A percentile compares a stretch with the other conserved stretches of the same genome.
These are phyloP conservation scores for Firmiana major DNA, from an alignment of 345 rosid species.

Conservation along the genomic window DNA sequence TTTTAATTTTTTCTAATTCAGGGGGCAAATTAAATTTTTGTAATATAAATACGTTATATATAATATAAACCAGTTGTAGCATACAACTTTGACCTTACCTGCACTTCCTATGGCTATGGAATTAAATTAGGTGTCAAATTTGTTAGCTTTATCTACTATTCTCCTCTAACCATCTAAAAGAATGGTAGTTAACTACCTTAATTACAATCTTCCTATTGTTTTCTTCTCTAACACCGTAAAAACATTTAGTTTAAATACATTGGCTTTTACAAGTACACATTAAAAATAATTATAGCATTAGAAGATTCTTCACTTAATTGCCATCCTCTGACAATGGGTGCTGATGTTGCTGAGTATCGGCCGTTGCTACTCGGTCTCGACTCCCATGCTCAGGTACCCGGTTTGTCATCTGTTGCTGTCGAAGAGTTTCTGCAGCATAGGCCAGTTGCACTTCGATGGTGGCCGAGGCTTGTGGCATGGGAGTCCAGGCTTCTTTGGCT, in stretches of 20 bases:
- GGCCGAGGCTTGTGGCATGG: slow-evolving; percentile 68
- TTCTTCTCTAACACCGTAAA: background rate
- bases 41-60: too few relatives aligned
- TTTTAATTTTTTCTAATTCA: too few relatives aligned
- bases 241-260: too few relatives aligned
- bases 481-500: slow-evolving; percentile 84
- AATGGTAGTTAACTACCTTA: slow-evolving; percentile 6
- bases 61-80: too few relatives aligned
- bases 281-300: too few relatives aligned
- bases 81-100: background rate
- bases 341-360: slow-evolving; percentile 26
- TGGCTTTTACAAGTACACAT: too few relatives aligned
- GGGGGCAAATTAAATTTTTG: too few relatives aligned
- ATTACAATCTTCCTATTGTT: background rate
- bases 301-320: background rate
- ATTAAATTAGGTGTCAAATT: background rate
- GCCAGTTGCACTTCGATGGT: slow-evolving; percentile 52
- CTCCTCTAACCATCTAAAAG: background rate
- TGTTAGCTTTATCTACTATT: background rate
- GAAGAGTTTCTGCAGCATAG: slow-evolving; percentile 58
- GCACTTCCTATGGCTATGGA: background rate
- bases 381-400: slow-evolving; percentile 49
- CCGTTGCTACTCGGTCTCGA: slow-evolving; percentile 54
- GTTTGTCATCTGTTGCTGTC: slow-evolving; percentile 49
- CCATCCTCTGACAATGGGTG: slow-evolving; percentile 22